phyloP scores from a whole-genome alignment of 495 filamentous ascomycete species.

The Tetracladium marchalianum region DNA sequence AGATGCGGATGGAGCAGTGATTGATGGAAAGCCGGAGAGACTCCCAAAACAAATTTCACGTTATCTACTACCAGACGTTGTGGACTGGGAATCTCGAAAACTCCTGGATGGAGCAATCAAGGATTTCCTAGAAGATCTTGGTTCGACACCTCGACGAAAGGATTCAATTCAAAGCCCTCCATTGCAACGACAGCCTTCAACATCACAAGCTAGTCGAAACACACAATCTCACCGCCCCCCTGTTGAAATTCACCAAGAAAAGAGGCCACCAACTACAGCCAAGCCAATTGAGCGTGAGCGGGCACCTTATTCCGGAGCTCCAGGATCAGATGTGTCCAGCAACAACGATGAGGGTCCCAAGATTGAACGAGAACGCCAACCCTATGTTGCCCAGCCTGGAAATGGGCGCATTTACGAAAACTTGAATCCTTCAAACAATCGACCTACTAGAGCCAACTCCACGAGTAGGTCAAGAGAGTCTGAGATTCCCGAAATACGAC shows the following conservation, averaged over 20 bases:
- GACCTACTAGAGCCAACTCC: slow-evolving; percentile 10
- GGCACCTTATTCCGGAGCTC: slow-evolving; percentile 14
- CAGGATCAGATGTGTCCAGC: slow-evolving; percentile 7
- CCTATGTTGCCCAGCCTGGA: slow-evolving; percentile 17
- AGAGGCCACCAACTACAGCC: slow-evolving; percentile 7
- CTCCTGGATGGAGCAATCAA: slow-evolving; percentile 13
- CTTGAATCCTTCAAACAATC: background rate
- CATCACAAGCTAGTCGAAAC: slow-evolving; percentile 5
- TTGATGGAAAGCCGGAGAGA: slow-evolving; percentile 60
- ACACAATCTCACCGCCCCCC: background rate
- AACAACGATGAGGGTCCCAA: slow-evolving; percentile 14
- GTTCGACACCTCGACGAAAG: slow-evolving; percentile 9
- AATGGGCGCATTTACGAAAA: slow-evolving; percentile 12
- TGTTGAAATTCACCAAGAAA: slow-evolving; percentile 16
- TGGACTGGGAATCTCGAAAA: slow-evolving; percentile 11
- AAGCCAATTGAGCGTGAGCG: slow-evolving; percentile 17
- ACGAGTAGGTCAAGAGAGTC: slow-evolving; percentile 5
- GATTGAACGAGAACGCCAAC: slow-evolving; percentile 19
- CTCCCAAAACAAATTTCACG: slow-evolving; percentile 74
- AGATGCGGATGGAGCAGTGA: slow-evolving; percentile 37
- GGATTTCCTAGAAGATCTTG: slow-evolving; percentile 17
- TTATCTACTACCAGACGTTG: slow-evolving; percentile 49
- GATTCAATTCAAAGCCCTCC: slow-evolving; percentile 11
- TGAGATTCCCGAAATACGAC: background rate
- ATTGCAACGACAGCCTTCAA: slow-evolving; percentile 8